Conservation (phyloP, 148 eudicot genomes). For the Amaranthus palmeri region DNA sequence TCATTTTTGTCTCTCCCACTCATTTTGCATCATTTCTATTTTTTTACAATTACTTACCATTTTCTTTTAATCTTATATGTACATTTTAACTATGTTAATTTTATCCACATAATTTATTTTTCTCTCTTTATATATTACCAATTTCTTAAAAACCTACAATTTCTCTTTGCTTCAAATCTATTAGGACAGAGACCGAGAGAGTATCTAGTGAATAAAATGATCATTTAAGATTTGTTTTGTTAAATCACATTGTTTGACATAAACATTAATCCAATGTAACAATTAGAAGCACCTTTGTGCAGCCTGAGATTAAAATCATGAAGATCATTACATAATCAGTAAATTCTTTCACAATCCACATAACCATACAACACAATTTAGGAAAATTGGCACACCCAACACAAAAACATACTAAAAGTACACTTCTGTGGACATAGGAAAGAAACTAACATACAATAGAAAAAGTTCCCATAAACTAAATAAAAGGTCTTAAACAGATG, state of each 20-base stretch:
- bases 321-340: background rate
- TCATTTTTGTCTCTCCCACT: too few relatives aligned
- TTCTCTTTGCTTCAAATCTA: too few relatives aligned
- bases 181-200: too few relatives aligned
- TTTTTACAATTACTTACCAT: too few relatives aligned
- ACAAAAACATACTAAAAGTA: background rate
- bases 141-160: background rate
- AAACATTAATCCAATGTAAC: background rate
- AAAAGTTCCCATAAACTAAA: background rate
- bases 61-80: too few relatives aligned
- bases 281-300: background rate
- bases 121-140: background rate
- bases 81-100: too few relatives aligned
- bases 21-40: too few relatives aligned
- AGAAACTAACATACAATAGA: background rate
- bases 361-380: constrained; percentile 6
- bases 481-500: constrained; percentile 8
- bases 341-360: background rate
- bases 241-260: background rate
- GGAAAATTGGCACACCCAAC: constrained; percentile 4
- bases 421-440: background rate
- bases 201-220: too few relatives aligned
- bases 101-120: too few relatives aligned
- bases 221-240: too few relatives aligned
- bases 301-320: background rate